Base-by-base conservation (phyloP, 2,329 filamentous ascomycete species). In the Chaetomium olivaceum region DNA sequence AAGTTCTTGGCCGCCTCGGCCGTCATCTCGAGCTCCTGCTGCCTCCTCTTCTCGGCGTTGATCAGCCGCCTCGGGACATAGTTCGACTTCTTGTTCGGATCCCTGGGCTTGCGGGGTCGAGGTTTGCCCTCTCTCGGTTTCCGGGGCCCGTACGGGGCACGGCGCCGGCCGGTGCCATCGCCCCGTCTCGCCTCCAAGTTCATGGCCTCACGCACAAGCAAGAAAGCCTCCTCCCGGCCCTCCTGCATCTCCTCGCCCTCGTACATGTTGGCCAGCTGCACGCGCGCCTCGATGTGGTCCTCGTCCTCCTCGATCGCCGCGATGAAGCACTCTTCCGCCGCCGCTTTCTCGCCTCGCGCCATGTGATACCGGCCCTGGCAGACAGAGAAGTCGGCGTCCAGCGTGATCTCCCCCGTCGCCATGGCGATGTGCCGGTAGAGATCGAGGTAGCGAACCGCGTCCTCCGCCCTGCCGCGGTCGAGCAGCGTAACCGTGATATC, bases 261-360 rank as follows among this genome's bases (percentile, higher is more conserved):
- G 73, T 96, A 97, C 76, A 97, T 87, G 72, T 91, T 93, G 14
- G 92, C 92, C 11, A 97, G 82, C 71, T 92, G 87, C 33, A 91
- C 87, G 48, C 92, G 89, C 48, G 92, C 91, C 68, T 93, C 89
- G 57, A 94, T 87, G 65, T 90, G 88, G 50, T 87, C 82, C 54
- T 88, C 81, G 68, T 96, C 90, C 66, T 87, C 84, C 60, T 92
- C 87, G 46, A 92, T 87, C 12, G 93, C 87, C 1, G 86, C 86
- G 27, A 92, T 84, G 72, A 93, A 95, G 73, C 87, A 91, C 69
- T 91, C 87, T 73, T 94, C 89, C 0, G 93, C 93, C 46, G 90
- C 87, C 36, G 86, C 82, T 23, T 87, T 82, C 62, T 90, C 83
- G 7, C 84, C 85, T 29, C 87, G 78, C 7, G 85, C 82, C 62